These are phyloP conservation scores for Cucumis cinereus DNA, from an alignment of 306 rosid species.

Conservation along the genomic window DNA sequence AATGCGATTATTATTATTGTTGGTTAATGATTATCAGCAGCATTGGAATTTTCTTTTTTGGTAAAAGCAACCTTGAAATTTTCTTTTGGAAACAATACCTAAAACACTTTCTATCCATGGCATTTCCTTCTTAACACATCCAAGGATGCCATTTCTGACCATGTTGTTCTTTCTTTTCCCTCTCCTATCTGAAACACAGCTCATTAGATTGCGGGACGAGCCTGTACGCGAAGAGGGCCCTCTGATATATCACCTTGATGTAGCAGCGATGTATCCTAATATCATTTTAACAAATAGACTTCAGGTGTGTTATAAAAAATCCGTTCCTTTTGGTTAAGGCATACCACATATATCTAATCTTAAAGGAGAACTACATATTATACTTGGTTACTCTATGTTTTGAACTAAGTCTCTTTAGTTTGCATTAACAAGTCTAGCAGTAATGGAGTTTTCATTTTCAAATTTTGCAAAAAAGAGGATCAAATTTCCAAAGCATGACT, in stretches of 20 bases:
- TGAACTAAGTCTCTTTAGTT: background rate
- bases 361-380: background rate
- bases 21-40: background rate
- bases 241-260: conserved; percentile 94
- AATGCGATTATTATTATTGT: background rate
- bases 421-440: background rate
- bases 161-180: background rate
- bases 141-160: background rate
- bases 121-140: background rate
- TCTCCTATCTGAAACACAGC: conserved; percentile 35
- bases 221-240: conserved; percentile 88
- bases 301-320: conserved; percentile 45
- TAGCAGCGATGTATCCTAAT: conserved; percentile 99
- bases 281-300: conserved; percentile 93
- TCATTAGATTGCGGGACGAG: conserved; percentile 50
- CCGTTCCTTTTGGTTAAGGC: background rate
- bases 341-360: background rate
- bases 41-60: background rate
- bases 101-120: background rate
- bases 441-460: background rate
- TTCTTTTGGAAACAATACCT: background rate
- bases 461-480: background rate
- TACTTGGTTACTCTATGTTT: background rate
- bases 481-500: background rate
- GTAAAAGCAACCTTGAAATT: background rate